Conservation (phyloP, 805 yeast species). For the Yamadazyma akitaensis region DNA sequence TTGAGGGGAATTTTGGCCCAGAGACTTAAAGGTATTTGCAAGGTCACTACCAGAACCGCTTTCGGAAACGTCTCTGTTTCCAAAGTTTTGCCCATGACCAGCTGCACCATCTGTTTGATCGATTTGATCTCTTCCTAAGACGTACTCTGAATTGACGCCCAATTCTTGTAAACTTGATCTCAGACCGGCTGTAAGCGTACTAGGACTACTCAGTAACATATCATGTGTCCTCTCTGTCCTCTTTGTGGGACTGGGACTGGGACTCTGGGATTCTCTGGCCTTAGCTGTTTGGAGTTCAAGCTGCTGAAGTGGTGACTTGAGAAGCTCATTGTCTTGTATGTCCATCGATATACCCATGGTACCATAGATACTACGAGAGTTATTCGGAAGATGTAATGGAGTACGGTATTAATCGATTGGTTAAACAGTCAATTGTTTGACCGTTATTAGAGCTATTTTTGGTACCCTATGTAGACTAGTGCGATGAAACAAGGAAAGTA, state of each 20-base stretch:
- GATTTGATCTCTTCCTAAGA: no score
- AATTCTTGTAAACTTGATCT: no score
- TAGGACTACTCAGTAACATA: no score
- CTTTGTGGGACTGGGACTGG: conserved; percentile 7
- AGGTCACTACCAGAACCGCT: neutral
- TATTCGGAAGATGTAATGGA: neutral
- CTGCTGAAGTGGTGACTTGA: conserved; percentile 21
- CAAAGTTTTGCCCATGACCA: neutral
- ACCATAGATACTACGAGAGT: neutral
- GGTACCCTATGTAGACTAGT: neutral
- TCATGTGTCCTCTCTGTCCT: neutral
- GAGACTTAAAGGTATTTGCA: neutral
- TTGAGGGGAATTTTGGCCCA: neutral
- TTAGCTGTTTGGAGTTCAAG: conserved; percentile 20
- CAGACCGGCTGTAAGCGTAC: no score
- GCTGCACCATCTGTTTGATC: no score
- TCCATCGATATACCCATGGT: conserved; percentile 3
- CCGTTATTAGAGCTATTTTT: neutral
- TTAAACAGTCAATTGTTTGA: neutral
- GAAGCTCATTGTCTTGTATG: conserved; percentile 6
- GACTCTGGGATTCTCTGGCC: conserved; percentile 10
- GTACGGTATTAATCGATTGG: neutral
- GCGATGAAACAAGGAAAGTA: neutral
- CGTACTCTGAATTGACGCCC: no score
- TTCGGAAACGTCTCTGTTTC: neutral